A percentile compares a stretch with the other conserved stretches of the same genome.
phyloP scores from a whole-genome alignment of 2,329 filamentous ascomycete genomes.

The Didymella exigua region DNA sequence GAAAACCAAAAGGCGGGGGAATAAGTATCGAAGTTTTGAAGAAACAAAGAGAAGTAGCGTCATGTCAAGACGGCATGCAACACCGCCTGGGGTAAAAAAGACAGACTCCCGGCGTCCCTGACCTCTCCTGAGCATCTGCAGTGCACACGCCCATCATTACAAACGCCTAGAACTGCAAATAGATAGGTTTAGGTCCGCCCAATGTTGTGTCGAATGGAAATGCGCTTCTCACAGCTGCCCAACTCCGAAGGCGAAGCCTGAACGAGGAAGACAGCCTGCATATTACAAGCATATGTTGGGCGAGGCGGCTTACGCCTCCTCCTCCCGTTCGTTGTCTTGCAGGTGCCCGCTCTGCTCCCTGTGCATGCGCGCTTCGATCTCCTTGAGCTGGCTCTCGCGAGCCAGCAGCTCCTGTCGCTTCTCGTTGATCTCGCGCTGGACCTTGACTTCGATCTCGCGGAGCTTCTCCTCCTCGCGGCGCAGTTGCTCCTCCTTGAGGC shows the following conservation, averaged over 20 bases:
- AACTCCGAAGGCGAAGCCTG: constrained; percentile 13
- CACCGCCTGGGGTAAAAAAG: constrained; percentile 39
- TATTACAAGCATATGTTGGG: constrained; percentile 6
- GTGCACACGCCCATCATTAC: constrained; percentile 38
- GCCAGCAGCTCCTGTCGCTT: constrained; percentile 98
- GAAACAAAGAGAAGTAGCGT: constrained; percentile 49
- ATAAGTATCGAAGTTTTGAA: constrained; percentile 50
- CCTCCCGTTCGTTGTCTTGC: constrained; percentile 41
- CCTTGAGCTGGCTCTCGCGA: constrained; percentile 96
- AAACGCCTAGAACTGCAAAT: constrained; percentile 43
- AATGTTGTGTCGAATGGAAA: constrained; percentile 32
- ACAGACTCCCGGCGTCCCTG: constrained; percentile 34
- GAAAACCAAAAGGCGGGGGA: constrained; percentile 47
- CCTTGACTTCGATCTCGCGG: constrained; percentile 98
- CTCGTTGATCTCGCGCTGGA: constrained; percentile 99
- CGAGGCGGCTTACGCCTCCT: constrained; percentile 34
- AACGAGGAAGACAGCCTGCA: constrained; percentile 12
- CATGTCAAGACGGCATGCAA: constrained; percentile 40
- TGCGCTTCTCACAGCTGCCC: constrained; percentile 34
- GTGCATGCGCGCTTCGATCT: constrained; percentile 98
- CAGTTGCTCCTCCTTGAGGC: constrained; percentile 99
- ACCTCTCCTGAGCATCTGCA: constrained; percentile 32
- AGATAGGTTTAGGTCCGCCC: constrained; percentile 30
- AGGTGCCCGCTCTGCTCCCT: constrained; percentile 69
- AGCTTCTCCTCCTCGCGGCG: constrained; percentile 99